These are phyloP conservation scores for Lumnitzera littorea DNA, from an alignment of 345 rosid genomes.

Conservation along the genomic window DNA sequence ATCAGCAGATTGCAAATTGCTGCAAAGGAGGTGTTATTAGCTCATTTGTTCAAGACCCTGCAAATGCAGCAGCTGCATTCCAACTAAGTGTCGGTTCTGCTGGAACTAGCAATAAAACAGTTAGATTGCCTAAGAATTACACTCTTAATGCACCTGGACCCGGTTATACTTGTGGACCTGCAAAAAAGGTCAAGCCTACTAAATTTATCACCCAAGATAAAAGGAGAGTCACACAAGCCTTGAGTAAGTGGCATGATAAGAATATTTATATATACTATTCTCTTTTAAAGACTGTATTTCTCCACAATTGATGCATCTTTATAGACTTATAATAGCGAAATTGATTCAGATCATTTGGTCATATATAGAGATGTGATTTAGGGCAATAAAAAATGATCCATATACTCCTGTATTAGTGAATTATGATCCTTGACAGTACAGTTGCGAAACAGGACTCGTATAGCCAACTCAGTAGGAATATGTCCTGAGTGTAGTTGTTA, in stretches of 20 bases:
- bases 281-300: not conserved
- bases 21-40: slow-evolving; percentile 85
- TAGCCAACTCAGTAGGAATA: too few species aligned
- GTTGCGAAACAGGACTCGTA: too few species aligned
- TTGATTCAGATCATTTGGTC: too few species aligned
- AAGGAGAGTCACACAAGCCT: slow-evolving; percentile 72
- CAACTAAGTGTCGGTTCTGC: slow-evolving; percentile 72
- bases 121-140: slow-evolving; percentile 64
- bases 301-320: not conserved
- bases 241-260: slow-evolving; percentile 45
- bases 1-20: slow-evolving; percentile 66
- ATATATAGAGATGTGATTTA: too few species aligned
- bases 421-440: not conserved
- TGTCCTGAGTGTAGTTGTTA: too few species aligned
- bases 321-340: not conserved
- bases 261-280: not conserved
- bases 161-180: slow-evolving; percentile 78
- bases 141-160: slow-evolving; percentile 79
- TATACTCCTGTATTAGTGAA: not conserved
- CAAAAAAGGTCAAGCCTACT: slow-evolving; percentile 44
- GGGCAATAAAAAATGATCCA: too few species aligned
- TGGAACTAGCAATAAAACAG: slow-evolving; percentile 69
- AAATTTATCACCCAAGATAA: slow-evolving; percentile 43
- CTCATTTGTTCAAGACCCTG: slow-evolving; percentile 71
- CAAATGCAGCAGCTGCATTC: slow-evolving; percentile 59